Evolutionary conservation across 495 filamentous ascomycete genomes (phyloP), one percentile per base, ranked within the genome.

Genomic region (Aspergillus olivimuriae): DNA sequence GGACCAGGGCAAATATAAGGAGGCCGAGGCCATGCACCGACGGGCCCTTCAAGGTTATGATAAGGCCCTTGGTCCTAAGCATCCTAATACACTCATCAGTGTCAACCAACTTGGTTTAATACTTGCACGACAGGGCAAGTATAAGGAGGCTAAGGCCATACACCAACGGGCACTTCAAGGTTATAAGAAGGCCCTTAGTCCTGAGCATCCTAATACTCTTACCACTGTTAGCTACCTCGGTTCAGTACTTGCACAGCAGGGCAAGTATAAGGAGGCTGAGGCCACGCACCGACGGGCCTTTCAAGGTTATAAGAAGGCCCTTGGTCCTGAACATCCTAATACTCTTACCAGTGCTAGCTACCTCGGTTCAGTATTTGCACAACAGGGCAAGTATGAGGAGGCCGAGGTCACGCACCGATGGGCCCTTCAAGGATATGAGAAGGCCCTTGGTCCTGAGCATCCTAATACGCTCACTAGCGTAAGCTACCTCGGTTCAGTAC

Each of bases 381-480:
- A 16, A 4, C 32, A 34, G 32, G 41, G 41, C 17, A 34, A 35
- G 19, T 64, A 60, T 37, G 26, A 59, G 34, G 65, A 70, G 19
- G 65, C 68, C 0, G 64, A 58, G 33, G 24, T 4, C 6, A 28
- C 59, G 26, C 33, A 47, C 31, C 39, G 32, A 30, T 48, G 49
- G 37, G 57, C 41, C 3, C 21, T 58, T 8, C 44, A 57, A 43
- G n/a, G 11, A 37, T 36, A 31, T 20, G 44, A 60, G 39, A 61
- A 37, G 47, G 42, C 60, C 16, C 47, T 70, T 2, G 66, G 70
- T 1, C 34, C 21, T 12, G 56, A 67, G 24, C 63, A 63, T 52
- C 49, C 53, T 14, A 26, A 58, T 34, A 69, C 46, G 14, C 44
- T 67, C 15, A 32, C 2, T 10, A 64, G 50, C 41, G 36, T 63